These are phyloP conservation scores for Leccinum pachyderme DNA, from an alignment of 1,284 basidiomycete genomes.

Conservation along the genomic window DNA sequence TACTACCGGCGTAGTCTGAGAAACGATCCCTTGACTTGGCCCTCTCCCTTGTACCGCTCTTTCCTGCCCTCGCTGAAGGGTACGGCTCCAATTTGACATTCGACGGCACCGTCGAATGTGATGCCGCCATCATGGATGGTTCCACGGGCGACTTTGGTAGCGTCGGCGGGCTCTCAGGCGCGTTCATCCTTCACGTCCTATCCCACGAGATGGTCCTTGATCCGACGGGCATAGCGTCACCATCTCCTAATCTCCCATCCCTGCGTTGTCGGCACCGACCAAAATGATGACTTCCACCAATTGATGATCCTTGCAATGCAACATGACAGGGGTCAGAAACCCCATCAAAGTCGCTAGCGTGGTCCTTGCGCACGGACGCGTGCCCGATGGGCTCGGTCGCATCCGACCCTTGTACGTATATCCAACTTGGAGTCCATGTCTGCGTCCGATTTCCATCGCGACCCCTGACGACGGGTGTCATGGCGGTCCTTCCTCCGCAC, in stretches of 20 bases:
- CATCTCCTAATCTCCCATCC: not conserved
- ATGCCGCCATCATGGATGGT: slow-evolving; percentile 71
- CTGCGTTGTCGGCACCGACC: not conserved
- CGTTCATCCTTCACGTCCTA: slow-evolving; percentile 6
- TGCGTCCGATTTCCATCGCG: not conserved
- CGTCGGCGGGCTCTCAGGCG: slow-evolving; percentile 67
- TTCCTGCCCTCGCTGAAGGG: slow-evolving; percentile 37
- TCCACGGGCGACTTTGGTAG: slow-evolving; percentile 56
- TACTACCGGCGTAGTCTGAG: not conserved
- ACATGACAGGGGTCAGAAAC: slow-evolving; percentile 55
- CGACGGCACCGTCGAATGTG: slow-evolving; percentile 70
- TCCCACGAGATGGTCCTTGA: slow-evolving; percentile 5
- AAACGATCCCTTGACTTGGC: not conserved
- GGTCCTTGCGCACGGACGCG: slow-evolving; percentile 52
- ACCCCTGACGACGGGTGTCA: not conserved
- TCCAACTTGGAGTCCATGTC: not conserved
- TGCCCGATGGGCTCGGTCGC: slow-evolving; percentile 54
- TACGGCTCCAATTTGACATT: slow-evolving; percentile 74
- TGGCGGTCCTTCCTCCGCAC: not conserved
- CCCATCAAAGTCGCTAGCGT: slow-evolving; percentile 58
- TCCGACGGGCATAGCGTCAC: slow-evolving; percentile 2
- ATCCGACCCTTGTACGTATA: slow-evolving; percentile 58
- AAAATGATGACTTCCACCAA: not conserved
- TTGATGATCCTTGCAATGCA: not conserved
- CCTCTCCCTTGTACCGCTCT: not conserved